A percentile compares a stretch with the other conserved stretches of the same genome.
These are phyloP conservation scores for Diaporthe aspalathi DNA, from an alignment of 2,329 filamentous ascomycete genomes.

Conservation along the genomic window DNA sequence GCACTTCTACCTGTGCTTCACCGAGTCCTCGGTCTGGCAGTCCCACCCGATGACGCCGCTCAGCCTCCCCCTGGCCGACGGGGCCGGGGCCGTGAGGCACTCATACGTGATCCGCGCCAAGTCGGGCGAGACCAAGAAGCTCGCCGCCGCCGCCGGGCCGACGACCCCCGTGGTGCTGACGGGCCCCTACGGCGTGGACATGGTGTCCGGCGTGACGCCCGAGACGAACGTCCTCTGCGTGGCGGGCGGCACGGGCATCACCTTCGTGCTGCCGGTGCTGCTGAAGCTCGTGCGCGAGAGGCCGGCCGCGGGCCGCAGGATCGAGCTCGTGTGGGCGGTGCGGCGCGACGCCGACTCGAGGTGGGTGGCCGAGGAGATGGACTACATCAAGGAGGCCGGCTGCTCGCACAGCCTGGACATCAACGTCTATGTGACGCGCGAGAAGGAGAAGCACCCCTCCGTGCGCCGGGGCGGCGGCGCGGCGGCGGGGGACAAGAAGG, in stretches of 20 bases:
- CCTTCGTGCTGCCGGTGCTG: conserved; percentile 65
- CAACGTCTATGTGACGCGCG: conserved; percentile 70
- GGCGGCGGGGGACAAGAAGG: conserved; percentile 41
- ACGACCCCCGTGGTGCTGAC: conserved; percentile 69
- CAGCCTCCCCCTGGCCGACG: conserved; percentile 58
- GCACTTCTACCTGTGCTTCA: conserved; percentile 78
- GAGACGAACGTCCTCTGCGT: conserved; percentile 63
- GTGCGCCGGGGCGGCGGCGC: conserved; percentile 41
- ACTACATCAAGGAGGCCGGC: conserved; percentile 55
- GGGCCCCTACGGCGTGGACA: conserved; percentile 71
- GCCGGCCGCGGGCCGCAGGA: conserved; percentile 51
- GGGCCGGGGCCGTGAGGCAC: conserved; percentile 57
- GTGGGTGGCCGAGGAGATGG: conserved; percentile 70
- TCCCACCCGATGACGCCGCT: conserved; percentile 77
- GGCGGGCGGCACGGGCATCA: conserved; percentile 69
- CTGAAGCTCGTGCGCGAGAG: conserved; percentile 51
- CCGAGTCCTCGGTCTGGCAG: conserved; percentile 75
- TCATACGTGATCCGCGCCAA: conserved; percentile 70
- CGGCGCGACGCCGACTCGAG: conserved; percentile 63
- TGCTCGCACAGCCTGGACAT: conserved; percentile 58
- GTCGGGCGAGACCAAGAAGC: conserved; percentile 67
- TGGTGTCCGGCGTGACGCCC: conserved; percentile 54
- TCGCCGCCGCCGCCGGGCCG: conserved; percentile 40
- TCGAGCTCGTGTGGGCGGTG: conserved; percentile 76
- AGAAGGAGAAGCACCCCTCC: conserved; percentile 45